Evolutionary conservation across 768 basidiomycete genomes (phyloP).

Genomic region (Lactifluus pinguis): DNA sequence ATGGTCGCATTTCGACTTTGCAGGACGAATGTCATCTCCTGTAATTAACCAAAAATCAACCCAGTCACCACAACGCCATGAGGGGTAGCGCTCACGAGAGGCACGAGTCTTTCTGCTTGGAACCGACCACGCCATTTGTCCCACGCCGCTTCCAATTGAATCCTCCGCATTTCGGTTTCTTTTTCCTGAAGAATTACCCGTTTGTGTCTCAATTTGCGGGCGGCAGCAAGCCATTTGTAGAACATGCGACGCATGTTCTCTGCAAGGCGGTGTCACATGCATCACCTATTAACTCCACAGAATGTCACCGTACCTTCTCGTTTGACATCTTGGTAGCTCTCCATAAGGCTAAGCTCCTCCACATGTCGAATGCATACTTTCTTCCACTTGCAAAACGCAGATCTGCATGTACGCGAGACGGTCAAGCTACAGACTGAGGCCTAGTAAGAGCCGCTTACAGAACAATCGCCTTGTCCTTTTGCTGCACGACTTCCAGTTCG

Average conservation of each 20-base stretch:
- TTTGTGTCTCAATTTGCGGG: conserved; percentile 53
- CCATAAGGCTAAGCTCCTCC: conserved; percentile 70
- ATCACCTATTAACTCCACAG: not conserved
- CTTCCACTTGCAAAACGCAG: conserved; percentile 64
- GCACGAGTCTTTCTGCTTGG: conserved; percentile 52
- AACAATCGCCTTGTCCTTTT: conserved; percentile 30
- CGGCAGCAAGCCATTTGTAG: conserved; percentile 55
- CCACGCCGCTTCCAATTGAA: conserved; percentile 50
- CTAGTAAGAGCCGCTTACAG: conserved; percentile 25
- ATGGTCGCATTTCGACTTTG: conserved; percentile 52
- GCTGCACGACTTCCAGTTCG: conserved; percentile 55
- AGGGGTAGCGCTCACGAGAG: conserved; percentile 39
- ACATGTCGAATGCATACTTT: conserved; percentile 48
- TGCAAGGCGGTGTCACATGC: conserved; percentile 23
- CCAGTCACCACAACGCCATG: not conserved
- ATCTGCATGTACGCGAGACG: conserved; percentile 28
- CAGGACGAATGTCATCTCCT: conserved; percentile 45
- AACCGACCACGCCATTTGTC: conserved; percentile 74
- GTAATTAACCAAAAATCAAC: not conserved
- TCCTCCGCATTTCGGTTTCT: conserved; percentile 52
- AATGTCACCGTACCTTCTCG: conserved; percentile 48
- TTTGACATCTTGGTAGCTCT: conserved; percentile 75
- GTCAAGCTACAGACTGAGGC: not conserved
- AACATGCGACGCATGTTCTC: conserved; percentile 63
- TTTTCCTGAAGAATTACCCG: conserved; percentile 49